Percentiles rank a stretch among this genome's conserved stretches.
phyloP scores from a whole-genome alignment of 2,329 filamentous ascomycete species.

The Xylariaceae sp. region DNA sequence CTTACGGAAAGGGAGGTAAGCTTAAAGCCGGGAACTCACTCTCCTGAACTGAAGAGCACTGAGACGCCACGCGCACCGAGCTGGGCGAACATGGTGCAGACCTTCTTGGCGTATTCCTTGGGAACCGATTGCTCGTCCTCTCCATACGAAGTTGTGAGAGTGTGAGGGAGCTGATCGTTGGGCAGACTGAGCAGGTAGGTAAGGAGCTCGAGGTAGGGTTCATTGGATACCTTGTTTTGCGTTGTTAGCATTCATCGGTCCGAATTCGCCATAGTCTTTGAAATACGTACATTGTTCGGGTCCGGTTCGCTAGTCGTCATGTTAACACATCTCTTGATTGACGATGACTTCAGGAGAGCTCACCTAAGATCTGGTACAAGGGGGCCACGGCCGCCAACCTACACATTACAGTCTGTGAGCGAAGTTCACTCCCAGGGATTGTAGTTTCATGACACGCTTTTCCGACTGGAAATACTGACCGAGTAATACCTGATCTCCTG shows the following conservation, averaged over 20 bases:
- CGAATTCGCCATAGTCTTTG: neutral
- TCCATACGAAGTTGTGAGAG: conserved; percentile 27
- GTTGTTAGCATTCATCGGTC: conserved; percentile 20
- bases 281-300: conserved; percentile 15
- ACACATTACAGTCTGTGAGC: conserved; percentile 44
- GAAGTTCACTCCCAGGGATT: conserved; percentile 48
- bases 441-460: conserved; percentile 20
- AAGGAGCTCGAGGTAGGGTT: conserved; percentile 30
- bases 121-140: conserved; percentile 30
- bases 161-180: conserved; percentile 28
- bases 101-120: conserved; percentile 26
- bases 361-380: conserved; percentile 46
- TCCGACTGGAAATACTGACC: neutral
- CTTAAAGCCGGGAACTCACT: conserved; percentile 18
- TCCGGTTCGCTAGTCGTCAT: conserved; percentile 23
- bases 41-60: conserved; percentile 30
- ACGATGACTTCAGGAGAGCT: conserved; percentile 5
- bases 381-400: conserved; percentile 51
- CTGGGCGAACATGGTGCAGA: conserved; percentile 29
- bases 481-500: conserved; percentile 11
- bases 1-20: neutral
- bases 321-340: conserved; percentile 10
- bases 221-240: conserved; percentile 36
- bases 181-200: conserved; percentile 26
- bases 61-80: conserved; percentile 29